phyloP scores from a whole-genome alignment of 495 filamentous ascomycete species.

The Aeminium ludgeri region DNA sequence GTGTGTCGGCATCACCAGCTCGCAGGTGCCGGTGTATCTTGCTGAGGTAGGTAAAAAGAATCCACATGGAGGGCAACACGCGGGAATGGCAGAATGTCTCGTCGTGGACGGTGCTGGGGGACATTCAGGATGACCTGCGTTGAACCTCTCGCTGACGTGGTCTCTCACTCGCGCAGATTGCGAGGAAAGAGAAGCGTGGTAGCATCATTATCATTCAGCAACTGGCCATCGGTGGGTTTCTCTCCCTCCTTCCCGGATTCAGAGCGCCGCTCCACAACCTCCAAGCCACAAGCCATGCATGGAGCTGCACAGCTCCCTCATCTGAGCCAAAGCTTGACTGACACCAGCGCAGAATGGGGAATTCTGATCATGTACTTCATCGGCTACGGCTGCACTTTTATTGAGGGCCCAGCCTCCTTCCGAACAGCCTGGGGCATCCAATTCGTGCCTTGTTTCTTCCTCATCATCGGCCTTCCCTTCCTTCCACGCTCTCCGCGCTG shows the following conservation, averaged over 20 bases:
- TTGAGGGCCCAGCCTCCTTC: constrained; percentile 44
- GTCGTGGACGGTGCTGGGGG: no score
- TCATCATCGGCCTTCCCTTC: constrained; percentile 50
- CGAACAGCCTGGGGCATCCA: constrained; percentile 59
- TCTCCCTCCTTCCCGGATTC: no score
- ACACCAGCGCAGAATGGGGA: no score
- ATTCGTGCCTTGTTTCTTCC: constrained; percentile 45
- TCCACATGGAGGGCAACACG: no score
- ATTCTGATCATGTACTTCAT: constrained; percentile 46
- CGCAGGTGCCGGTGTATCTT: constrained; percentile 72
- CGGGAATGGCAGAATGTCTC: no score
- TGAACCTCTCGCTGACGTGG: no score
- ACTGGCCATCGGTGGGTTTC: constrained; percentile 57
- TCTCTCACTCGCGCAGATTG: constrained; percentile 61
- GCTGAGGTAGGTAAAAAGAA: no score
- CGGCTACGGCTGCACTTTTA: constrained; percentile 45
- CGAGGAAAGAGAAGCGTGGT: constrained; percentile 48
- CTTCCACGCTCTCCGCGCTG: constrained; percentile 50
- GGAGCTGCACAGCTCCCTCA: no score
- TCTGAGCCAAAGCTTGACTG: no score
- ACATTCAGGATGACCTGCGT: no score
- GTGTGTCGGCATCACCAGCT: constrained; percentile 57
- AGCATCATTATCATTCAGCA: constrained; percentile 61
- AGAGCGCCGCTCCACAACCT: no score
- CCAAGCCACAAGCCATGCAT: no score